These are phyloP conservation scores for Prunus persica DNA, from an alignment of 306 rosid genomes.

Conservation along the genomic window DNA sequence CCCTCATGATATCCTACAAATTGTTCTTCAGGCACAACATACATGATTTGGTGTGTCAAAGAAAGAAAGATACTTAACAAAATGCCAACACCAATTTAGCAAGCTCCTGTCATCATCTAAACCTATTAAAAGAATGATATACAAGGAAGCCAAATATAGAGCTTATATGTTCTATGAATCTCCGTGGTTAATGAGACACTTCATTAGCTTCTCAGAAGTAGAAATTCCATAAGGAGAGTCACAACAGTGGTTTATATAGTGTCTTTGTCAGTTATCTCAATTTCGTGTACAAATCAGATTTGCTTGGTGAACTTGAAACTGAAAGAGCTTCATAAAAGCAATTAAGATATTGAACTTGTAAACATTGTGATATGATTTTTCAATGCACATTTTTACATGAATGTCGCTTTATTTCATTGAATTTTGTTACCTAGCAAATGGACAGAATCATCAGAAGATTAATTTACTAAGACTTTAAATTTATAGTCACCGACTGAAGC, in stretches of 20 bases:
- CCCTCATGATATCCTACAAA: background rate
- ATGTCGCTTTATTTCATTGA: background rate
- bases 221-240: background rate
- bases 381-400: conserved; percentile 5
- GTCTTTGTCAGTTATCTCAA: background rate
- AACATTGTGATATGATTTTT: background rate
- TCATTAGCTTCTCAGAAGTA: background rate
- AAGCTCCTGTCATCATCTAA: background rate
- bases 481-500: background rate
- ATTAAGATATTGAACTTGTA: background rate
- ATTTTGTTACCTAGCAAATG: background rate
- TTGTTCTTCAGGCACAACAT: background rate
- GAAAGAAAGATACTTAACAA: too few relatives aligned
- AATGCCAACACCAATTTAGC: background rate
- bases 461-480: background rate
- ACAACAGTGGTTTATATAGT: background rate
- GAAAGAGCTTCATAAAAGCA: background rate
- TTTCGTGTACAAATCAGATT: background rate
- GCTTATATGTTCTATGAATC: background rate
- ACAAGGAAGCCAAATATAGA: too few relatives aligned
- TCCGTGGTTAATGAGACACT: background rate
- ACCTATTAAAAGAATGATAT: background rate
- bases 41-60: background rate
- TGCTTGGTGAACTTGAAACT: background rate
- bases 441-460: background rate